Conservation (phyloP, 202 grass and related monocot genomes). For the Dendrocalamus latiflorus region DNA sequence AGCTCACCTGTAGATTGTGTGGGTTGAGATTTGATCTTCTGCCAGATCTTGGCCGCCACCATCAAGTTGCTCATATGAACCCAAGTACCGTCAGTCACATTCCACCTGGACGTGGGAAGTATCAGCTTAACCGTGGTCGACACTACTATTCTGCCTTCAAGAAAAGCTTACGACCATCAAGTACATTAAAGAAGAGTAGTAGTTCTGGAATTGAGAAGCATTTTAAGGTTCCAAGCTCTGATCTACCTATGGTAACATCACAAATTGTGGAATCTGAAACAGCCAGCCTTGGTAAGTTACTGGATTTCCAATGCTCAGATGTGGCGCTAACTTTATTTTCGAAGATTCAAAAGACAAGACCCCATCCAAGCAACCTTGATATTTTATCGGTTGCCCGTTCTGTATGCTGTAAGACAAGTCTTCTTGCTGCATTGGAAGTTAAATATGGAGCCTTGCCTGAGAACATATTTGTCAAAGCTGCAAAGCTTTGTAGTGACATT, state of each 20-base stretch:
- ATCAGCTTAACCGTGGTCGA: slow-evolving; percentile 70
- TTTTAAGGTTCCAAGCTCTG: slow-evolving; percentile 45
- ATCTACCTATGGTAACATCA: slow-evolving; percentile 29
- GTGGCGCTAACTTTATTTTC: slow-evolving; percentile 74
- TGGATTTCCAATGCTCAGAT: slow-evolving; percentile 66
- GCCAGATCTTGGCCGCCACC: slow-evolving; percentile 70
- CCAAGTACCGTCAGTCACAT: slow-evolving; percentile 31
- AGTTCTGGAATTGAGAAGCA: slow-evolving; percentile 48
- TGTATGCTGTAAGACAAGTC: slow-evolving; percentile 73
- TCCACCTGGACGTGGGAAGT: slow-evolving; percentile 65
- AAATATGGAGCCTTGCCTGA: slow-evolving; percentile 80
- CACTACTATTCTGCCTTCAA: slow-evolving; percentile 74
- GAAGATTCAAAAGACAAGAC: slow-evolving; percentile 78
- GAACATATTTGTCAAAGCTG: slow-evolving; percentile 84
- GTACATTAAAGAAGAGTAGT: slow-evolving; percentile 58
- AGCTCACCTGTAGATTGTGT: slow-evolving; percentile 72
- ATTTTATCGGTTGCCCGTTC: slow-evolving; percentile 75
- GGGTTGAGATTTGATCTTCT: slow-evolving; percentile 77
- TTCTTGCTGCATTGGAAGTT: slow-evolving; percentile 63
- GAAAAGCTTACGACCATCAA: slow-evolving; percentile 51
- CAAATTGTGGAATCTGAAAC: slow-evolving; percentile 51
- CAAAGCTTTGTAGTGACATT: slow-evolving; percentile 89
- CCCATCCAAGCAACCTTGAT: slow-evolving; percentile 80
- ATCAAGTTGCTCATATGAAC: slow-evolving; percentile 80
- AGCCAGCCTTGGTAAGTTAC: slow-evolving; percentile 49